Base-by-base conservation (phyloP, 768 basidiomycete genomes). In the Fibroporia radiculosa region DNA sequence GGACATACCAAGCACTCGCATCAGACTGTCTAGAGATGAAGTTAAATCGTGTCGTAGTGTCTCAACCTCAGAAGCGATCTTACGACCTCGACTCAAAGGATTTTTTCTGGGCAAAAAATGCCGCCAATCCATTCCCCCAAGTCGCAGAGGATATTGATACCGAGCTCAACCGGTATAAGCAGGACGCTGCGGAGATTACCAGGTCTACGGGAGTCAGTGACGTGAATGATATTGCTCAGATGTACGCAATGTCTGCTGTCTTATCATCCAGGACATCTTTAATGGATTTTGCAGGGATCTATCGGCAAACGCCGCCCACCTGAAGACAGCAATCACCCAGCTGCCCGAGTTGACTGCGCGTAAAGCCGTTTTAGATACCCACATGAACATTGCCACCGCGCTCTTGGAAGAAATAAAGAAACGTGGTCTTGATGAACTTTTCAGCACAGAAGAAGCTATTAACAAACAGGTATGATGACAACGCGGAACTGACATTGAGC, bases 321-420 rank as follows among this genome's bases (percentile, higher is more conserved):
- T 99, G 40, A 98, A 97, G 67, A 91, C 92, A 0, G 96, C 96
- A 6, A 96, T 99, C 59, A 98, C 93, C 1, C 90, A 93, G 49
- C 72, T 99, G 16, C 96, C 96, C 1, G 96, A 98, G 61, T 70
- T 99, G 40, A 98, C 95, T 3, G 93, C 96, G 3, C 80, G 96
- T 32, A 99, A 99, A 58, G 89, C 92, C 25, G 93, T 89, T 1
- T 75, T 99, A 20, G 96, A 99, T 62, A 92, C 93, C 3, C 96
- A 99, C 61, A 98, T 99, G 93, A 97, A 98, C 65, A 95, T 99
- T 45, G 95, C 95, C 28, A 96, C 93, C 11, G 86, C 93, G 14
- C 67, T 99, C 8, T 69, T 99, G 23, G 92, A 95, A 61, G 83
- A 96, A 28, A 96, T 99, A 69, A 97, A 97, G 68, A 82, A 82